Conservation (phyloP, 192 early-diverging fungal species). For the Coemansia aciculifera region DNA sequence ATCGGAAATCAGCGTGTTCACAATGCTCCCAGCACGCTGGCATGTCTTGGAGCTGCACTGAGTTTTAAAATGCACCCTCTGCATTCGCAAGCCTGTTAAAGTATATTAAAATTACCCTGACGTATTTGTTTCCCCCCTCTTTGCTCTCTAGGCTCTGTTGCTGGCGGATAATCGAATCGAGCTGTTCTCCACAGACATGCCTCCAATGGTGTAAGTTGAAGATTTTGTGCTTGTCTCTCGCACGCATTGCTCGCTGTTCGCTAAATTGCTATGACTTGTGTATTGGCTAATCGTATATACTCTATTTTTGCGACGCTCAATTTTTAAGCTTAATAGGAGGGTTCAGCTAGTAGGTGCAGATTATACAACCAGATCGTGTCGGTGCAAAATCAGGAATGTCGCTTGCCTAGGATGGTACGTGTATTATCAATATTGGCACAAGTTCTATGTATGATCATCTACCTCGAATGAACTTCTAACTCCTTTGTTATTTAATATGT, state of each 20-base stretch:
- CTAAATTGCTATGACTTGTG: neutral
- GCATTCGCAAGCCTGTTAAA: neutral
- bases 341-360: slow-evolving; percentile 69
- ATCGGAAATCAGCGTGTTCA: slow-evolving; percentile 2
- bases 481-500: neutral
- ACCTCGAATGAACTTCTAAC: neutral
- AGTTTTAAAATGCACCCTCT: neutral
- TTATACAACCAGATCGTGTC: slow-evolving; percentile 69
- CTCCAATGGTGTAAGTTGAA: slow-evolving; percentile 65
- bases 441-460: no score
- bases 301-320: neutral
- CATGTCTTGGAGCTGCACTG: neutral
- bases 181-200: slow-evolving; percentile 73
- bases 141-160: slow-evolving; percentile 57
- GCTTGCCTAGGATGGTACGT: slow-evolving; percentile 66
- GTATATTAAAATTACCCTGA: neutral
- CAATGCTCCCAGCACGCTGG: neutral
- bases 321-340: slow-evolving; percentile 25
- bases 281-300: neutral
- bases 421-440: neutral
- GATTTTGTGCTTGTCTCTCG: neutral
- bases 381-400: slow-evolving; percentile 71
- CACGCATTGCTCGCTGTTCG: neutral
- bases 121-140: neutral
- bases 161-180: slow-evolving; percentile 70